Evolutionary conservation across 2,329 filamentous ascomycete genomes (phyloP).

Genomic region (Epichloe brachyelytri): DNA sequence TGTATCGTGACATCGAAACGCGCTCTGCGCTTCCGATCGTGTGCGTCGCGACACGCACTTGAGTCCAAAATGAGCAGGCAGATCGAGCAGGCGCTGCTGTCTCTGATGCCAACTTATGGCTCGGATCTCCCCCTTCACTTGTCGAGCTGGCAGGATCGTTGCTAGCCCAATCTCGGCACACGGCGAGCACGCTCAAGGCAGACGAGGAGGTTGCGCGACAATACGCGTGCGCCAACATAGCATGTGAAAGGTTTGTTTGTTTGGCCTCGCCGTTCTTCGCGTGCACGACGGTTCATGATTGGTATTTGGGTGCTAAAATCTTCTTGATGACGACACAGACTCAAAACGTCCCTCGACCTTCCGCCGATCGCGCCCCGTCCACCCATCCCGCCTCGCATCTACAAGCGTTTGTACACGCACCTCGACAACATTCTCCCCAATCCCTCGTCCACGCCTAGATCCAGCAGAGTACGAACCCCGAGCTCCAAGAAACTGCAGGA

Average conservation of each 20-base stretch:
- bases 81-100: constrained; percentile 60
- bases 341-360: constrained; percentile 64
- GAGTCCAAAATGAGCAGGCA: constrained; percentile 51
- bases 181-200: constrained; percentile 63
- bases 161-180: constrained; percentile 67
- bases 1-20: no score
- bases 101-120: constrained; percentile 60
- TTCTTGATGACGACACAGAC: constrained; percentile 27
- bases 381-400: constrained; percentile 66
- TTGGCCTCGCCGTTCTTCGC: neutral
- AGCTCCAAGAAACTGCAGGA: constrained; percentile 19
- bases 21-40: neutral
- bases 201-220: constrained; percentile 80
- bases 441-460: constrained; percentile 20
- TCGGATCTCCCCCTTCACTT: constrained; percentile 56
- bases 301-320: no score
- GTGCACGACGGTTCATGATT: constrained; percentile 6
- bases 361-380: constrained; percentile 64
- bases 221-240: constrained; percentile 78
- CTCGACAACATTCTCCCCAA: constrained; percentile 58
- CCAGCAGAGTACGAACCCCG: constrained; percentile 18
- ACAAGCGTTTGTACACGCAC: constrained; percentile 72
- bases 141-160: constrained; percentile 59
- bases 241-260: constrained; percentile 58
- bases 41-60: neutral